Percentiles rank a stretch among this genome's conserved stretches.
phyloP scores from a whole-genome alignment of 495 filamentous ascomycete genomes.

The Daldinia bambusicola region DNA sequence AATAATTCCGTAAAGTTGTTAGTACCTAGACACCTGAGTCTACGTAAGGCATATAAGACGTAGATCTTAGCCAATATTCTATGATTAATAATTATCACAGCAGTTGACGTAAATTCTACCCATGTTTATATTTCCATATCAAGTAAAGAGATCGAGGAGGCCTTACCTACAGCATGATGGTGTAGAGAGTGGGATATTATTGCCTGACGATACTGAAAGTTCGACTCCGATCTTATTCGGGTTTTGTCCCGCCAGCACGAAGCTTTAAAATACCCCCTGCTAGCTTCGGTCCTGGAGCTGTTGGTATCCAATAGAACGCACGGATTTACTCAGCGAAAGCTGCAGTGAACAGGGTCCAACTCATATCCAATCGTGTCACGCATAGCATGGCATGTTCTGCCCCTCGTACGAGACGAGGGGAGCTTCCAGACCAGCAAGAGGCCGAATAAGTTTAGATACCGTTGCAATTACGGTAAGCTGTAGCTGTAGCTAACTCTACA shows the following conservation, averaged over 20 bases:
- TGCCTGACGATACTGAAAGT: background rate
- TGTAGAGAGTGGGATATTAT: too few species aligned
- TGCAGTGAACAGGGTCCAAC: conserved; percentile 25
- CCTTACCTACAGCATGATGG: too few species aligned
- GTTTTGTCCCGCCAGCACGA: background rate
- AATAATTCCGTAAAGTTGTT: background rate
- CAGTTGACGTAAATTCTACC: background rate
- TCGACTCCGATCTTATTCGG: conserved; percentile 29
- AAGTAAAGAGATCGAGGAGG: too few species aligned
- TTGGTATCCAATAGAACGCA: conserved; percentile 32
- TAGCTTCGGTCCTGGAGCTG: conserved; percentile 17
- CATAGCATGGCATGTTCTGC: conserved; percentile 34
- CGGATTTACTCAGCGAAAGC: conserved; percentile 41
- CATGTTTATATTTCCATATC: background rate
- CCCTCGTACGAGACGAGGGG: conserved; percentile 22
- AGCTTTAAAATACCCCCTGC: conserved; percentile 13
- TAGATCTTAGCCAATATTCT: background rate
- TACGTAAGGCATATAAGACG: too few species aligned
- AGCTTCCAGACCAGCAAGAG: conserved; percentile 9
- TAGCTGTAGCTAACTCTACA: too few species aligned
- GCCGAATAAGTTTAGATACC: background rate
- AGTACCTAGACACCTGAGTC: too few species aligned
- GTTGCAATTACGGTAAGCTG: background rate
- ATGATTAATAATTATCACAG: background rate
- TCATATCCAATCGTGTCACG: conserved; percentile 26